These are phyloP conservation scores for Porogramme epimiltina DNA, from an alignment of 1,284 basidiomycete species.

Conservation along the genomic window DNA sequence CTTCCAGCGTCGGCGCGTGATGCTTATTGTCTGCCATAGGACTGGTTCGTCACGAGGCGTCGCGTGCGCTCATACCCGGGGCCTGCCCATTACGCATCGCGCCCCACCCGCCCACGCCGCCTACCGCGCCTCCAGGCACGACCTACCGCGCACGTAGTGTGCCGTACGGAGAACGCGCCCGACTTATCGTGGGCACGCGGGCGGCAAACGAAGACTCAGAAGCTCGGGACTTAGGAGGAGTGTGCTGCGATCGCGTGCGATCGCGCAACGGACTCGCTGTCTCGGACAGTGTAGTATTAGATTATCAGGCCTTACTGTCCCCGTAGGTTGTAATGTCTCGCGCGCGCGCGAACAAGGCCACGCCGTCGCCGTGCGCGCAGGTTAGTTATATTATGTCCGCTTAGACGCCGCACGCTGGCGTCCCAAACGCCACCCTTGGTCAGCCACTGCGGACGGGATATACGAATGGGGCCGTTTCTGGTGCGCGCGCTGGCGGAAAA, in stretches of 20 bases:
- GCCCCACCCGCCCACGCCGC: neutral
- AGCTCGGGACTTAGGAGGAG: neutral
- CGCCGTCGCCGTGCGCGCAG: slow-evolving; percentile 15
- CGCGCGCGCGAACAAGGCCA: slow-evolving; percentile 5
- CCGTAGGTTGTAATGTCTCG: slow-evolving; percentile 23
- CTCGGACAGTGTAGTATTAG: slow-evolving; percentile 18
- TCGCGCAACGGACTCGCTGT: slow-evolving; percentile 6
- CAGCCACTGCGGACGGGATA: too few species aligned
- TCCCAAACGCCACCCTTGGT: neutral
- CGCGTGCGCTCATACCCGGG: too few species aligned
- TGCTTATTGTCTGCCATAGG: neutral
- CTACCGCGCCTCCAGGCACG: neutral
- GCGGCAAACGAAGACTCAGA: neutral
- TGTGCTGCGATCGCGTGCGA: slow-evolving; percentile 13
- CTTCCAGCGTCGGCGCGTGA: neutral
- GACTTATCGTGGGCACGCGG: neutral
- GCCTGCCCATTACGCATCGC: neutral
- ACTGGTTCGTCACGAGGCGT: neutral
- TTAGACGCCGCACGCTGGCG: slow-evolving; percentile 9
- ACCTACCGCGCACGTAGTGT: neutral
- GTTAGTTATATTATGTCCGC: slow-evolving; percentile 25
- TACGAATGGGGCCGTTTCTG: too few species aligned
- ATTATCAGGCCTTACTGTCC: slow-evolving; percentile 23
- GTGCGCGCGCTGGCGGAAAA: neutral
- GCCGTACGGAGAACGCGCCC: too few species aligned